Evolutionary conservation across 805 yeast genomes (phyloP), one percentile per base, ranked within the genome.

Genomic region (Nakazawaea wickerhamii): DNA sequence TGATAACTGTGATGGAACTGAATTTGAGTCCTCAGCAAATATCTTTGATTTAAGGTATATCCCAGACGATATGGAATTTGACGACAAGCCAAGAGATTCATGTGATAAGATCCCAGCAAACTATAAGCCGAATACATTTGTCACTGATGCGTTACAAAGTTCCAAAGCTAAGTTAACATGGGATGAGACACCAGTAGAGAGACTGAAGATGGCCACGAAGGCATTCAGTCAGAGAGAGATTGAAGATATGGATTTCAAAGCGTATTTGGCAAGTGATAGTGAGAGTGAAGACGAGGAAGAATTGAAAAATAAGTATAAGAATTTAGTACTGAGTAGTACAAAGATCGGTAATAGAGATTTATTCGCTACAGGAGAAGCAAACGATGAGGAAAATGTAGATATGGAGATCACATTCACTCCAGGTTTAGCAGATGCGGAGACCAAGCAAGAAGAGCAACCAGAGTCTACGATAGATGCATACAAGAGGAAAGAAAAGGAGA

Each of bases 381-480:
- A 66, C 11, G 73, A 65, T 14, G 81, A 77, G 22, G 83, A 70
- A 38, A 91, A 79, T 37, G 82, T 85, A 22, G 96, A 89, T 55
- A 85, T 93, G 88, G 98, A 93, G 60, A 86, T 93, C 53, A 89
- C 97, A 0, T 93, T 93, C 62, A 88, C 90, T 30, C 96, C 98
- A 2, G 97, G 87, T 3, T 63, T 89, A 41, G 74, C 73, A 35
- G 77, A 70, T 22, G 64, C 57, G 17, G 64, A 55, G 50, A 55
- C 59, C 9, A 67, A 57, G 10, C 61, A 54, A 18, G 64, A 55
- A n/a, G 77, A 67, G 13, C 67, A 65, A 30, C 84, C 83, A 40
- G 87, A 85, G 55, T 69, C 81, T 8, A 81, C 96, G 0, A 78
- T 93, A 38, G 90, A 83, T 30, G 83, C 80, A 52, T 77, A 89